Evolutionary conservation across 2,329 filamentous ascomycete genomes (phyloP), one percentile per base, ranked within the genome.

Genomic region (Apiospora hydei): DNA sequence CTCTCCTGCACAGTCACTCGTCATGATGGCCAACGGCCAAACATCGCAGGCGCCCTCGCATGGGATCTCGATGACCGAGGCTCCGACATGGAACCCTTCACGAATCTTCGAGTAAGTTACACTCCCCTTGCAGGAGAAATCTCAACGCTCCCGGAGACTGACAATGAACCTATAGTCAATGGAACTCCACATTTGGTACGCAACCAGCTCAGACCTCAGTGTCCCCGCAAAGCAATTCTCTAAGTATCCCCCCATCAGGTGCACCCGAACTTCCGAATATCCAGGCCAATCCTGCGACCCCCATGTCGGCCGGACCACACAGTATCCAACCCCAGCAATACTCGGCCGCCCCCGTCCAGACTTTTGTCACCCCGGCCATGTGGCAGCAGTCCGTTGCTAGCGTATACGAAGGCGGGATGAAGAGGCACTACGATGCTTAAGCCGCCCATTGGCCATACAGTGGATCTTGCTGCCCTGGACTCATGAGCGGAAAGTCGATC

Each of bases 151-250:
- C 11, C 34, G n/a, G 18, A 64, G 43, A 64, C 73, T 79, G 73
- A 77, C 71, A 47, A 72, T 69, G 70, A 77, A 83, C 8, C 61
- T 76, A 74, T 78, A 97, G 95, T 82, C 94, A 98, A 86, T 98
- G 96, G 95, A 95, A 97, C 83, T 92, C 93, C 79, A 95, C 96
- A 76, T 98, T 98, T 85, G 94, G 94, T 86, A 93, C 92, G 82
- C 90, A 90, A 73, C 83, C 85, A 76, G 82, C 83, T 77, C 84
- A 83, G 74, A 79, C 79, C 72, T 81, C 84, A 73, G 80, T 84
- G 77, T 82, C 82, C 76, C 80, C 85, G 76, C 85, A 86, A 78
- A 81, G 84, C 80, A 85, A 81, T 80, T 82, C 85, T 84, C 84
- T 89, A 83, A 89, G 86, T 82, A 81, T 86, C 78, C 84, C 86